Evolutionary conservation across 129 eudicot species (phyloP).

Genomic region (Smallanthus sonchifolius): DNA sequence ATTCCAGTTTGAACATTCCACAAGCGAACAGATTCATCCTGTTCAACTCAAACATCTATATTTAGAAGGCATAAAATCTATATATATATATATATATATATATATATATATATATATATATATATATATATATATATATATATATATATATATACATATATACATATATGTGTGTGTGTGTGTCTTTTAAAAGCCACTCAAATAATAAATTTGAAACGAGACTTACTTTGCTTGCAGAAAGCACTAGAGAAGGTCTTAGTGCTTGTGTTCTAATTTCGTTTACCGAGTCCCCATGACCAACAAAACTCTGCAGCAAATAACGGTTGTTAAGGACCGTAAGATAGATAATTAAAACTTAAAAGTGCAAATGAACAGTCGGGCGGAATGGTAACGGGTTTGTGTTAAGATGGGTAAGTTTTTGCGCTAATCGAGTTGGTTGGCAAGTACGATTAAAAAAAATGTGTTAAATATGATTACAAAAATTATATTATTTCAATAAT

Average conservation of each 20-base stretch:
- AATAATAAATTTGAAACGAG: neutral
- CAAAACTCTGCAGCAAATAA: constrained; percentile 65
- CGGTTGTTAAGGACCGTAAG: neutral
- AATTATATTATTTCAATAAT: neutral
- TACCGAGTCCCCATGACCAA: constrained; percentile 97
- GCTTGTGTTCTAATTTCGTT: constrained; percentile 92
- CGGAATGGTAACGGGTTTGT: neutral
- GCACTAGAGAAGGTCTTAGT: constrained; percentile 83
- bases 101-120: too few relatives aligned
- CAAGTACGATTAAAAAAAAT: neutral
- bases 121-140: too few relatives aligned
- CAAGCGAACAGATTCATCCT: constrained; percentile 99
- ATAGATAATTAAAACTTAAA: neutral
- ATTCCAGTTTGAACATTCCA: constrained; percentile 98
- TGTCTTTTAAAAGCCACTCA: neutral
- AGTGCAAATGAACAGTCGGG: neutral
- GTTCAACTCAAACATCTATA: constrained; percentile 13
- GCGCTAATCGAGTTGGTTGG: neutral
- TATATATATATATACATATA: too few relatives aligned
- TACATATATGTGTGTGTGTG: too few relatives aligned
- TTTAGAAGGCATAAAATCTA: neutral
- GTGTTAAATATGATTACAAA: neutral
- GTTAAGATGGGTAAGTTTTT: neutral
- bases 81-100: neutral
- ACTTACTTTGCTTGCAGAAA: constrained; percentile 95